phyloP scores from a whole-genome alignment of 1,139 yeast genomes.

The Diutina ranongensis region DNA sequence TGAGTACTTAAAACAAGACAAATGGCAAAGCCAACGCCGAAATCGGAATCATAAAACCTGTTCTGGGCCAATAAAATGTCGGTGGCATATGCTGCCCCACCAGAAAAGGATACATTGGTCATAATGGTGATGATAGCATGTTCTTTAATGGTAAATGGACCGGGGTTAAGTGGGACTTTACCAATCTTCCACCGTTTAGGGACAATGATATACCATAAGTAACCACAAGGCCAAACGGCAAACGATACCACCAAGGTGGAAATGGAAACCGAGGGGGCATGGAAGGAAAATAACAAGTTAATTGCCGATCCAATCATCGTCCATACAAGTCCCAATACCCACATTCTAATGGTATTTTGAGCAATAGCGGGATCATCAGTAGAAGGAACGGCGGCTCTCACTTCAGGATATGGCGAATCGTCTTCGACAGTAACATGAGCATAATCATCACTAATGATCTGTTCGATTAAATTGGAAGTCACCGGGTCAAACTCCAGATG shows the following conservation, averaged over 20 bases:
- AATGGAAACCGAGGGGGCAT: slow-evolving; percentile 42
- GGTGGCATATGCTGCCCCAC: slow-evolving; percentile 52
- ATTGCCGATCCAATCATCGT: slow-evolving; percentile 50
- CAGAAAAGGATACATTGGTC: slow-evolving; percentile 41
- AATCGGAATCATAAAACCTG: slow-evolving; percentile 36
- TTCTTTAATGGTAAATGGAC: slow-evolving; percentile 55
- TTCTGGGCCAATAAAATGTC: slow-evolving; percentile 48
- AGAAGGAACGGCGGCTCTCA: slow-evolving; percentile 58
- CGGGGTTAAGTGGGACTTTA: slow-evolving; percentile 41
- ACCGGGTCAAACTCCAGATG: slow-evolving; percentile 11
- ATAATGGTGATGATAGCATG: slow-evolving; percentile 54
- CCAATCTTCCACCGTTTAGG: slow-evolving; percentile 33
- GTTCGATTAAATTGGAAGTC: slow-evolving; percentile 9
- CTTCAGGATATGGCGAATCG: slow-evolving; percentile 60
- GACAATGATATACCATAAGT: slow-evolving; percentile 34
- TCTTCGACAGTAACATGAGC: slow-evolving; percentile 33
- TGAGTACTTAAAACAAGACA: slow-evolving; percentile 45
- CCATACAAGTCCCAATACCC: slow-evolving; percentile 41
- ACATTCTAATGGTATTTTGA: slow-evolving; percentile 52
- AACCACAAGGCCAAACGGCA: slow-evolving; percentile 54
- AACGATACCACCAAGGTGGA: slow-evolving; percentile 47
- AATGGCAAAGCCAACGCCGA: slow-evolving; percentile 40
- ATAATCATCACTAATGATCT: slow-evolving; percentile 26
- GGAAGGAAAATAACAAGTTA: slow-evolving; percentile 49
- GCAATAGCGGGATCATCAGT: slow-evolving; percentile 43